phyloP scores from a whole-genome alignment of 164 flowering plant species.

The Cinnamomum chago region DNA sequence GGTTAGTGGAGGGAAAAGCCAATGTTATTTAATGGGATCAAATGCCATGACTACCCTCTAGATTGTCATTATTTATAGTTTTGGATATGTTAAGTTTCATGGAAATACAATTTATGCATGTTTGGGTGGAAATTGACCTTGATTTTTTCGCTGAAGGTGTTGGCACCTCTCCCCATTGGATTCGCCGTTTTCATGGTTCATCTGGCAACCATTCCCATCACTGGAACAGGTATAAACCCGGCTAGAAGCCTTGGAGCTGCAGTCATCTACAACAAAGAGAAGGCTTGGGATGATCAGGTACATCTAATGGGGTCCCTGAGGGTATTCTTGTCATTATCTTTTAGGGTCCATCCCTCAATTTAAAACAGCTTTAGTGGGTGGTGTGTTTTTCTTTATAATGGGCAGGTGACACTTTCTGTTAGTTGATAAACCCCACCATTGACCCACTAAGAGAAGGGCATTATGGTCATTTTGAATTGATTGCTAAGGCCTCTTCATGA shows the following conservation, averaged over 20 bases:
- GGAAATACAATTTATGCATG: not conserved
- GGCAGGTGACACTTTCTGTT: not conserved
- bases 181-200: slow-evolving; percentile 98
- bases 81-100: no score
- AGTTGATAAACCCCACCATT: not conserved
- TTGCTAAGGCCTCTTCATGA: not conserved
- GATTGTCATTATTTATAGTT: no score
- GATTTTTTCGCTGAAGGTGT: slow-evolving; percentile 37
- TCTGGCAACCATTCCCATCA: slow-evolving; percentile 84
- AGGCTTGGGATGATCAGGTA: slow-evolving; percentile 65
- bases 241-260: slow-evolving; percentile 96
- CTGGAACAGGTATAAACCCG: slow-evolving; percentile 95
- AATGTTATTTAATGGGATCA: not conserved
- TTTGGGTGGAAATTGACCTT: no score
- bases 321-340: not conserved
- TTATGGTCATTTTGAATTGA: no score
- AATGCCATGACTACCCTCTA: not conserved
- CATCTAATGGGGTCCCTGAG: slow-evolving; percentile 74
- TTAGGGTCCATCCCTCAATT: not conserved
- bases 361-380: not conserved
- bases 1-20: not conserved
- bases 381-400: no score
- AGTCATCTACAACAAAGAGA: slow-evolving; percentile 70
- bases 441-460: not conserved
- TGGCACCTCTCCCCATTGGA: slow-evolving; percentile 97